phyloP scores from a whole-genome alignment of 2,329 filamentous ascomycete species.

The Arthrobotrys iridis region DNA sequence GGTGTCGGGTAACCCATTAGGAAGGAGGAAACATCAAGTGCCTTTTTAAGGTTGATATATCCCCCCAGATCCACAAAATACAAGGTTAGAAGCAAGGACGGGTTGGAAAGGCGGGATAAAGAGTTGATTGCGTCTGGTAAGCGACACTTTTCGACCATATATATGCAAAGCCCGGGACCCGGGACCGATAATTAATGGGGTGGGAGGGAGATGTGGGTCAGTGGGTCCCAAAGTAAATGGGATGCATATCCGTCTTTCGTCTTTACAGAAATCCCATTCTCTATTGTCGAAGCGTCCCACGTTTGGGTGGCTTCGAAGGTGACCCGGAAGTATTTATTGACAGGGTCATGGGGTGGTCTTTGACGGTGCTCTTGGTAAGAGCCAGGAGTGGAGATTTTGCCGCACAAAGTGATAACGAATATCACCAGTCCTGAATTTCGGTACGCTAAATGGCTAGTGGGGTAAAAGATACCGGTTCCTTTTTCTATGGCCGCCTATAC shows the following conservation, averaged over 20 bases:
- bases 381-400: slow-evolving; percentile 46
- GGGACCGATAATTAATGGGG: slow-evolving; percentile 28
- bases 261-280: slow-evolving; percentile 33
- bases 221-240: slow-evolving; percentile 22
- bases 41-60: slow-evolving; percentile 50
- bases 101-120: slow-evolving; percentile 23
- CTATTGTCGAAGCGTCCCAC: slow-evolving; percentile 39
- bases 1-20: slow-evolving; percentile 46
- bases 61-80: slow-evolving; percentile 39
- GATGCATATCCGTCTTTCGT: slow-evolving; percentile 33
- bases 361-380: slow-evolving; percentile 10
- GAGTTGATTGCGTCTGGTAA: slow-evolving; percentile 24
- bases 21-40: slow-evolving; percentile 45
- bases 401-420: slow-evolving; percentile 27
- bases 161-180: slow-evolving; percentile 34
- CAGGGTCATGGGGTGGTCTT: slow-evolving; percentile 20
- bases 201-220: slow-evolving; percentile 22
- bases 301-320: slow-evolving; percentile 48
- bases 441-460: slow-evolving; percentile 32
- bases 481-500: slow-evolving; percentile 6
- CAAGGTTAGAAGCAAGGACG: slow-evolving; percentile 30
- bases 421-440: slow-evolving; percentile 8
- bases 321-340: slow-evolving; percentile 34
- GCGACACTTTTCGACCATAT: slow-evolving; percentile 38
- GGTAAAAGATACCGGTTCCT: slow-evolving; percentile 17